A percentile compares a stretch with the other conserved stretches of the same genome.
phyloP scores from a whole-genome alignment of 2,329 filamentous ascomycete species.

The Nemania sp. region DNA sequence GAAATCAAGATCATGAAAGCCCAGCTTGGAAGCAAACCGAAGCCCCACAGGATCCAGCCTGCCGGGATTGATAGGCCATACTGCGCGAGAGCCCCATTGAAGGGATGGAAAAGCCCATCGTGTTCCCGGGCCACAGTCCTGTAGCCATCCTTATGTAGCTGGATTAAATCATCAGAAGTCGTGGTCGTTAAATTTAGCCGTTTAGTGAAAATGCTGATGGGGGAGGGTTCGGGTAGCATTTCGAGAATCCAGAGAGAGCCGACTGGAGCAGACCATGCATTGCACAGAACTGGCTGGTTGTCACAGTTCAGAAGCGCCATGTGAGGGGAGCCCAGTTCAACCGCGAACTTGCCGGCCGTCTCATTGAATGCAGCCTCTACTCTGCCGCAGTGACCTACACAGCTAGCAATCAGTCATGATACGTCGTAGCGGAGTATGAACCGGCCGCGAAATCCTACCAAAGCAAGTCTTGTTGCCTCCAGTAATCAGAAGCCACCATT shows the following conservation, averaged over 20 bases:
- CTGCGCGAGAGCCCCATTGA: conserved; percentile 68
- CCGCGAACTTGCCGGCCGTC: conserved; percentile 65
- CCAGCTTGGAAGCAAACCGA: conserved; percentile 72
- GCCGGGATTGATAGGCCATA: conserved; percentile 64
- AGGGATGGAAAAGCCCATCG: conserved; percentile 75
- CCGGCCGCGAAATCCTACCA: conserved; percentile 46
- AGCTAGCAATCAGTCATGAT: conserved; percentile 15
- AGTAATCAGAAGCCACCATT: conserved; percentile 76
- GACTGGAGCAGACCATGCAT: conserved; percentile 68
- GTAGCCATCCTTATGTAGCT: conserved; percentile 58
- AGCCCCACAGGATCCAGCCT: conserved; percentile 69
- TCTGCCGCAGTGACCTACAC: conserved; percentile 61
- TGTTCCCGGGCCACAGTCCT: conserved; percentile 47
- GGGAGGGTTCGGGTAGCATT: conserved; percentile 65
- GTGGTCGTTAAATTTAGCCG: conserved; percentile 71
- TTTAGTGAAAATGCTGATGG: conserved; percentile 66
- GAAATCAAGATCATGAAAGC: conserved; percentile 76
- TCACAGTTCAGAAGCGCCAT: conserved; percentile 76
- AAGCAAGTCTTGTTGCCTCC: conserved; percentile 80
- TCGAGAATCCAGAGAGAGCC: conserved; percentile 70
- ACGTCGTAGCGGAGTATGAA: background rate
- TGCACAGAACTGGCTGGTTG: conserved; percentile 72
- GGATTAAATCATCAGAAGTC: conserved; percentile 64
- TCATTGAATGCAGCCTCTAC: conserved; percentile 69
- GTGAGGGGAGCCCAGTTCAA: conserved; percentile 64